phyloP scores from a whole-genome alignment of 2,329 filamentous ascomycete species.

The Pseudogymnoascus sp. region DNA sequence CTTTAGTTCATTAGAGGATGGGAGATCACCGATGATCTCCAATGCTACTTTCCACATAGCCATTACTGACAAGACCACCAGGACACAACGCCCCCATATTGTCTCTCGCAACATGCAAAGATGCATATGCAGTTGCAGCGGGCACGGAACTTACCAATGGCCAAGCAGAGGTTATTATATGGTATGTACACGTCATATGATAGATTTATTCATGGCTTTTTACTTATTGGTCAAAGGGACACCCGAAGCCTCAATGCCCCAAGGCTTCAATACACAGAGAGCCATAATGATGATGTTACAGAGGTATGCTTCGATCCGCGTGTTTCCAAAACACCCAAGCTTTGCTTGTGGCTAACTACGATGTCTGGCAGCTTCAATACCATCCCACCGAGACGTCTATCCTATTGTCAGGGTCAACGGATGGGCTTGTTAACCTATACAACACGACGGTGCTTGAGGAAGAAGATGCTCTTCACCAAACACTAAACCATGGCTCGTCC shows the following conservation, averaged over 20 bases:
- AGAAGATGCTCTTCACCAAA: constrained; percentile 71
- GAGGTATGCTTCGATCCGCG: constrained; percentile 35
- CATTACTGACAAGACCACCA: constrained; percentile 19
- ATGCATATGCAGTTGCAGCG: constrained; percentile 56
- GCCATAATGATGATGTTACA: constrained; percentile 64
- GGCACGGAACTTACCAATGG: constrained; percentile 67
- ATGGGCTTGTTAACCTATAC: constrained; percentile 72
- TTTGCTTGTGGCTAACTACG: constrained; percentile 20
- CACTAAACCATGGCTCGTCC: constrained; percentile 70
- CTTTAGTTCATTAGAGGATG: background rate
- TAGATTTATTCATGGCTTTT: constrained; percentile 55
- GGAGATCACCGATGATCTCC: background rate
- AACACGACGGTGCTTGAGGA: constrained; percentile 65
- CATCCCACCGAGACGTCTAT: constrained; percentile 55
- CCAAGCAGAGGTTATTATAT: constrained; percentile 55
- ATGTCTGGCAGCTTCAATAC: constrained; percentile 44
- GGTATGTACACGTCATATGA: constrained; percentile 52
- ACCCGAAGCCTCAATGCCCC: constrained; percentile 44
- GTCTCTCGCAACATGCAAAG: constrained; percentile 55
- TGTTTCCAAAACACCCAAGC: constrained; percentile 20
- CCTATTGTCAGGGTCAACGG: constrained; percentile 71
- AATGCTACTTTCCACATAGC: background rate
- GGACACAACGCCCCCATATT: constrained; percentile 50
- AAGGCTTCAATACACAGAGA: constrained; percentile 53
- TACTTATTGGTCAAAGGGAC: constrained; percentile 43